Percentiles rank a stretch among this genome's conserved stretches.
Conservation (phyloP, 495 filamentous ascomycete species). For the Geoglossum glabrum region DNA sequence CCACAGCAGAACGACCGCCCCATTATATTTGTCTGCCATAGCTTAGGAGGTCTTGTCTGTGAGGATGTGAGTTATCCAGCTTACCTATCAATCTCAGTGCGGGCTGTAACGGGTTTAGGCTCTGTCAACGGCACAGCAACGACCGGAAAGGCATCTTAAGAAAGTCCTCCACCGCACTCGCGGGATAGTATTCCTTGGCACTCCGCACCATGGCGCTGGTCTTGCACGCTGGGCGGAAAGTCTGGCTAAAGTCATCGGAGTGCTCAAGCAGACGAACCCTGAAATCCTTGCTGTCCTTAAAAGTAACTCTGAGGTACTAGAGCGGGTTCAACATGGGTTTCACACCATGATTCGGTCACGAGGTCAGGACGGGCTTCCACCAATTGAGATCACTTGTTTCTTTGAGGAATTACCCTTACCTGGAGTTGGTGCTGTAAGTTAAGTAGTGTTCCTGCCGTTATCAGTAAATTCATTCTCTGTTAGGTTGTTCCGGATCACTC, state of each 20-base stretch:
- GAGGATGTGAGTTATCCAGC: not conserved
- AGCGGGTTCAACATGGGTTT: slow-evolving; percentile 20
- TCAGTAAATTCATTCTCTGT: not conserved
- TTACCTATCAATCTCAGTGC: not conserved
- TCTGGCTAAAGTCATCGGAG: slow-evolving; percentile 17
- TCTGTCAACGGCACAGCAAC: slow-evolving; percentile 38
- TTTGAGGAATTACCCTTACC: slow-evolving; percentile 13
- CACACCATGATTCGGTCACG: slow-evolving; percentile 13
- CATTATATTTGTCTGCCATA: slow-evolving; percentile 74
- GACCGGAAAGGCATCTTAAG: slow-evolving; percentile 42
- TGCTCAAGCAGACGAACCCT: slow-evolving; percentile 7
- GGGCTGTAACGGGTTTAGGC: slow-evolving; percentile 14
- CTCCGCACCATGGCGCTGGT: slow-evolving; percentile 62
- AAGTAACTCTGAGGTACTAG: slow-evolving; percentile 16
- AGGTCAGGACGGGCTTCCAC: slow-evolving; percentile 2
- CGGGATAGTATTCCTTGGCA: slow-evolving; percentile 78
- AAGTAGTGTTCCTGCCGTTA: not conserved
- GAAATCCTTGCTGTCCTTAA: slow-evolving; percentile 6
- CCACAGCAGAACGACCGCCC: slow-evolving; percentile 23
- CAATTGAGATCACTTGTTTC: slow-evolving; percentile 19
- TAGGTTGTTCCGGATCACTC: not conserved
- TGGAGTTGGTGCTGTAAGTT: slow-evolving; percentile 8
- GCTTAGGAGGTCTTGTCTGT: slow-evolving; percentile 49
- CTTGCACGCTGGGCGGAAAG: slow-evolving; percentile 16
- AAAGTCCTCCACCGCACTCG: slow-evolving; percentile 67